Conservation (phyloP, 352 stramenopile genomes). For the Phytophthora pluvialis region DNA sequence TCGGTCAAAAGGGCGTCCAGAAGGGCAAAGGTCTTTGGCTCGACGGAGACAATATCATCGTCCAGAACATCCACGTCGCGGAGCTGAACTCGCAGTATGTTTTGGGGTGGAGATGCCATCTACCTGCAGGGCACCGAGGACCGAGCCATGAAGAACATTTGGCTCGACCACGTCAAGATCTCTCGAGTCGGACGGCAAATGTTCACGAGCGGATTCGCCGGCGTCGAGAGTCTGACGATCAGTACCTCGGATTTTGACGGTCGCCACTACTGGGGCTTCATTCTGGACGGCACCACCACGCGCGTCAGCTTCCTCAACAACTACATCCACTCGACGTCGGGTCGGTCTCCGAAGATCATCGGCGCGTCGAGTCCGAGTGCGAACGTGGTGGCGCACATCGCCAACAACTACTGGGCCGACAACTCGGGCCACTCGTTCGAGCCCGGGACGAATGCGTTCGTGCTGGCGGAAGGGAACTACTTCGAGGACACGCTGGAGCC, state of each 20-base stretch:
- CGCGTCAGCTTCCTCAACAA: constrained; percentile 43
- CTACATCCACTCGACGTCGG: constrained; percentile 46
- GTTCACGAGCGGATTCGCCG: constrained; percentile 40
- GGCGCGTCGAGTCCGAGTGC: constrained; percentile 13
- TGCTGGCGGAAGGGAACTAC: constrained; percentile 50
- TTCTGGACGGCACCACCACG: constrained; percentile 30
- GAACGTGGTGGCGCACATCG: constrained; percentile 41
- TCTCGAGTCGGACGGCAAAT: constrained; percentile 46
- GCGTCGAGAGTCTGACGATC: constrained; percentile 50
- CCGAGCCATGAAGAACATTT: constrained; percentile 33
- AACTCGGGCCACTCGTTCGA: constrained; percentile 50
- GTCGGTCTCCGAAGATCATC: constrained; percentile 38
- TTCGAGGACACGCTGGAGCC: constrained; percentile 37
- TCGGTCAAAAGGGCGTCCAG: constrained; percentile 28
- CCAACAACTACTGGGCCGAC: constrained; percentile 53
- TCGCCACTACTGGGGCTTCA: constrained; percentile 52
- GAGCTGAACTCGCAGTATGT: constrained; percentile 53
- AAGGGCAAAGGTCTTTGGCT: constrained; percentile 35
- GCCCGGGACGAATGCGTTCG: constrained; percentile 18
- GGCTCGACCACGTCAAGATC: constrained; percentile 59
- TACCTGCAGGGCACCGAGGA: constrained; percentile 31
- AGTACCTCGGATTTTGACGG: constrained; percentile 60
- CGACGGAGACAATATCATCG: constrained; percentile 41
- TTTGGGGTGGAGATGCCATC: constrained; percentile 35
- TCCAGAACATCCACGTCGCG: constrained; percentile 51